These are phyloP conservation scores for Kalanchoe fedtschenkoi DNA, from an alignment of 164 flowering plant species.

Conservation along the genomic window DNA sequence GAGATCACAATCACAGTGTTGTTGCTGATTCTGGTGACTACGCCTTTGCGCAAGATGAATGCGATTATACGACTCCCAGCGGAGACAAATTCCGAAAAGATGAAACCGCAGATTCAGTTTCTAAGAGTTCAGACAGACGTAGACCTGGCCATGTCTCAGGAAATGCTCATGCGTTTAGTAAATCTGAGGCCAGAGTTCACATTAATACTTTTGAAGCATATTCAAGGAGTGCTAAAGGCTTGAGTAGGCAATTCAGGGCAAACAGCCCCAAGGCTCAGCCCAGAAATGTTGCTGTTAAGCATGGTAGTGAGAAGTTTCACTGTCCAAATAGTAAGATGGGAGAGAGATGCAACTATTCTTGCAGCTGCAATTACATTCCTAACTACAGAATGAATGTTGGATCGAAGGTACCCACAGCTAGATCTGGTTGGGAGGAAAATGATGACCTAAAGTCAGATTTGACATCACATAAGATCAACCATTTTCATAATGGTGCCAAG, in stretches of 20 bases:
- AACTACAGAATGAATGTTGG: slow-evolving; percentile 38
- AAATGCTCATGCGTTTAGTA: slow-evolving; percentile 17
- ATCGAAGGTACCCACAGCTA: slow-evolving; percentile 21
- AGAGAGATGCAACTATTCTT: slow-evolving; percentile 56
- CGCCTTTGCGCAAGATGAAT: slow-evolving; percentile 23
- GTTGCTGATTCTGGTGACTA: slow-evolving; percentile 29
- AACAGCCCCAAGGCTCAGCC: slow-evolving; percentile 32
- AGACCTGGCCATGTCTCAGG: slow-evolving; percentile 22
- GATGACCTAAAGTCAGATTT: slow-evolving; percentile 33
- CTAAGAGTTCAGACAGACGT: slow-evolving; percentile 45
- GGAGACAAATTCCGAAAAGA: slow-evolving; percentile 38
- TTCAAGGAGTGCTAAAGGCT: slow-evolving; percentile 32
- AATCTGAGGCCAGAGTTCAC: slow-evolving; percentile 32
- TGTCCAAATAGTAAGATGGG: slow-evolving; percentile 32
- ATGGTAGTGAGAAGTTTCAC: slow-evolving; percentile 35
- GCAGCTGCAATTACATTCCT: slow-evolving; percentile 44
- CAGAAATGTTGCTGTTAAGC: slow-evolving; percentile 37
- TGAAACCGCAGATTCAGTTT: slow-evolving; percentile 23
- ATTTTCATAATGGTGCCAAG: slow-evolving; percentile 39
- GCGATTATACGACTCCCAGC: slow-evolving; percentile 26
- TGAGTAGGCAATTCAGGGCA: slow-evolving; percentile 34
- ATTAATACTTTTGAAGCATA: slow-evolving; percentile 23
- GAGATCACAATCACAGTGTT: slow-evolving; percentile 21
- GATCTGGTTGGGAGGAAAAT: slow-evolving; percentile 37
- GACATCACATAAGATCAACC: slow-evolving; percentile 40